phyloP scores from a whole-genome alignment of 345 rosid species.

The Euclidium syriacum region DNA sequence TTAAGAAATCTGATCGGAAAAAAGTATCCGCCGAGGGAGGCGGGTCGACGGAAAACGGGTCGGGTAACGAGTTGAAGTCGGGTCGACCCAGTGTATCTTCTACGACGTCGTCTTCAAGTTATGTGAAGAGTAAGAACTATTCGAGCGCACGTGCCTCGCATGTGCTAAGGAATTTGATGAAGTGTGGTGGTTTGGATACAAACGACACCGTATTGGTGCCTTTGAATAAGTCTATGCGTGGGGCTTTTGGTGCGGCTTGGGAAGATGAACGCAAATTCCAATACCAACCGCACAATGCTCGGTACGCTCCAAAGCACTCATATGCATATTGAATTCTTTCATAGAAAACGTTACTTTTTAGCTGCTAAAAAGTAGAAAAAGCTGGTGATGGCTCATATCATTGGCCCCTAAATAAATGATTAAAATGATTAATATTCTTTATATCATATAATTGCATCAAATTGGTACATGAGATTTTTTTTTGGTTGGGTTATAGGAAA shows the following conservation, averaged over 20 bases:
- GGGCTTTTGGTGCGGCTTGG: slow-evolving; percentile 32
- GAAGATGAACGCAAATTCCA: slow-evolving; percentile 34
- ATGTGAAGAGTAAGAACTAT: slow-evolving; percentile 33
- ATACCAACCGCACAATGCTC: slow-evolving; percentile 31
- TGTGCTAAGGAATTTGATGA: slow-evolving; percentile 41
- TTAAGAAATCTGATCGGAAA: not conserved
- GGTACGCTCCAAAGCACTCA: slow-evolving; percentile 27
- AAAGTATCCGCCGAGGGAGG: not conserved
- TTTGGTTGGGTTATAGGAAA: slow-evolving; percentile 21
- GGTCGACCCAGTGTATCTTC: slow-evolving; percentile 22
- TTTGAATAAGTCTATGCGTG: slow-evolving; percentile 24
- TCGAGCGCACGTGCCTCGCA: slow-evolving; percentile 39
- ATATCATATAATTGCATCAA: slow-evolving; percentile 1
- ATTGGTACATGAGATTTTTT: not conserved
- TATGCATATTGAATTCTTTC: not conserved
- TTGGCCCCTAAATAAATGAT: not conserved
- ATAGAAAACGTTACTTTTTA: not conserved
- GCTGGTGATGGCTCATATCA: no score
- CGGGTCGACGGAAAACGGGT: not conserved
- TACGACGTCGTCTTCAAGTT: slow-evolving; percentile 28
- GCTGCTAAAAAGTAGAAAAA: no score
- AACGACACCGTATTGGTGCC: slow-evolving; percentile 43
- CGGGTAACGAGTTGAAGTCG: not conserved
- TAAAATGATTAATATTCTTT: not conserved
- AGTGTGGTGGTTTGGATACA: slow-evolving; percentile 48